phyloP scores from a whole-genome alignment of 306 rosid species.

The Ceratonia siliqua region DNA sequence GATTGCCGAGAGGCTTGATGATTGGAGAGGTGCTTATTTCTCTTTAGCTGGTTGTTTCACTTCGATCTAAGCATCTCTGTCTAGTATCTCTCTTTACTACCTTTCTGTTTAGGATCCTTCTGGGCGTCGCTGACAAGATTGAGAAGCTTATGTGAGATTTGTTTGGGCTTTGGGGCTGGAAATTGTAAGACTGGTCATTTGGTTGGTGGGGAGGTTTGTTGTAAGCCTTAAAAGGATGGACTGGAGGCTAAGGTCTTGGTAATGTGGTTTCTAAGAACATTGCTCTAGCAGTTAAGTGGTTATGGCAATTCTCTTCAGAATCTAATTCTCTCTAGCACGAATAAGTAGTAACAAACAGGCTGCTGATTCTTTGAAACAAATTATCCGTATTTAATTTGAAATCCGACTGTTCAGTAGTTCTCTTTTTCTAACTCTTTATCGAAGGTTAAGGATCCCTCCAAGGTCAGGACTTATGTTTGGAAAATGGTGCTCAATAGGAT shows the following conservation, averaged over 20 bases:
- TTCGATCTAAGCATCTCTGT: not conserved
- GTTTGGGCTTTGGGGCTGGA: not conserved
- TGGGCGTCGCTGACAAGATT: not conserved
- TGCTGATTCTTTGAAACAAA: not conserved
- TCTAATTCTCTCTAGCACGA: no score
- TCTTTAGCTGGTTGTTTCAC: not conserved
- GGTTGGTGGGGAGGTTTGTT: not conserved
- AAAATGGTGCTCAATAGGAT: not conserved
- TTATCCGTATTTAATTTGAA: not conserved
- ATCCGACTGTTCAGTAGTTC: not conserved
- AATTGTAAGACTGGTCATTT: not conserved
- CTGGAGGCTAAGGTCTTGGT: not conserved
- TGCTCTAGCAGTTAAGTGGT: not conserved
- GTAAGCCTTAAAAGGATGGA: not conserved
- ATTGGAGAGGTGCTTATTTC: constrained; percentile 5
- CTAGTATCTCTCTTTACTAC: not conserved
- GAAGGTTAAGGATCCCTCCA: not conserved
- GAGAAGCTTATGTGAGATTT: not conserved
- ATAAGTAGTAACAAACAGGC: no score
- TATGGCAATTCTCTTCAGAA: not conserved
- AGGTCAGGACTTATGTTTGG: not conserved
- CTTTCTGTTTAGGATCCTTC: constrained; percentile 2
- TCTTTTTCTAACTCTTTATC: not conserved
- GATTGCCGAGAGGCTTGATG: not conserved
- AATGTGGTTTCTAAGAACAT: constrained; percentile 18